A percentile compares a stretch with the other conserved stretches of the same genome.
phyloP scores from a whole-genome alignment of 257 asterid species.

The Solanum etuberosum region DNA sequence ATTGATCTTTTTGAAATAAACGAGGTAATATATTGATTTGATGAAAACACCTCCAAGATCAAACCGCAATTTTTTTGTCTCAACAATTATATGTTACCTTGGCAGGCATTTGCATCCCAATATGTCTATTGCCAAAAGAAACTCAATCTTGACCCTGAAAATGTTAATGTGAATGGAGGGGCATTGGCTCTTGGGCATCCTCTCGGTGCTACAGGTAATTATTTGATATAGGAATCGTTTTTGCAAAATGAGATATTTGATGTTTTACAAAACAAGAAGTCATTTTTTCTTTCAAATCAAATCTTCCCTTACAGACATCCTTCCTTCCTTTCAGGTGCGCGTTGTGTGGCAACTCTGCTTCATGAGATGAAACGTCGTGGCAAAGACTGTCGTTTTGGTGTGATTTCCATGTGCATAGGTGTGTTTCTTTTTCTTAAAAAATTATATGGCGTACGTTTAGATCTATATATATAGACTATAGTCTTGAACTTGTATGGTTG shows the following conservation, averaged over 20 bases:
- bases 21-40: slow-evolving; percentile 39
- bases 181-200: slow-evolving; percentile 98
- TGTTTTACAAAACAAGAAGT: neutral
- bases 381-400: slow-evolving; percentile 76
- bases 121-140: slow-evolving; percentile 73
- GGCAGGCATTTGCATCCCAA: slow-evolving; percentile 93
- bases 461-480: neutral
- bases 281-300: neutral
- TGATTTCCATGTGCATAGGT: slow-evolving; percentile 97
- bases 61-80: neutral
- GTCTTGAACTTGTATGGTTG: neutral
- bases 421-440: neutral
- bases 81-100: neutral
- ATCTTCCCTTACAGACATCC: neutral
- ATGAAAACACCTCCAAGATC: neutral
- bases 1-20: slow-evolving; percentile 78
- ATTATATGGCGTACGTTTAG: neutral
- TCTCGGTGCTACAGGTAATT: slow-evolving; percentile 76
- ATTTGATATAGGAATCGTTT: neutral
- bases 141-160: slow-evolving; percentile 61
- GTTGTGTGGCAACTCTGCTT: slow-evolving; percentile 75
- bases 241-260: neutral
- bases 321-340: slow-evolving; percentile 47
- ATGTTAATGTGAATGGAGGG: slow-evolving; percentile 89
- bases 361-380: slow-evolving; percentile 95